phyloP scores from a whole-genome alignment of 2,329 filamentous ascomycete species.

The Neurospora crassa region DNA sequence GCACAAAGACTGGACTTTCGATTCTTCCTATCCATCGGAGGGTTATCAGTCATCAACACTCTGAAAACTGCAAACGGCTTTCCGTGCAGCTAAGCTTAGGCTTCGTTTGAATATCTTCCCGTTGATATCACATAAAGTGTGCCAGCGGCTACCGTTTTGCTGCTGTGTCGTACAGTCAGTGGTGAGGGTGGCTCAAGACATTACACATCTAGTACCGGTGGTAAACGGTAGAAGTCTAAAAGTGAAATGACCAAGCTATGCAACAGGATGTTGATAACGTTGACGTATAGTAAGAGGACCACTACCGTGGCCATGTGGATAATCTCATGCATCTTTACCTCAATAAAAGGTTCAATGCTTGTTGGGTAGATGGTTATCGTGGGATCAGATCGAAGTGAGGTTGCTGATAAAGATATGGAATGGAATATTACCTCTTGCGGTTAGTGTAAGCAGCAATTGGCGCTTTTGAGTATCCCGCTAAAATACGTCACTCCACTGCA shows the following conservation, averaged over 20 bases:
- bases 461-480: neutral
- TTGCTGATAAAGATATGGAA: neutral
- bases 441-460: neutral
- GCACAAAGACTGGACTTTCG: neutral
- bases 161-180: neutral
- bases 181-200: neutral
- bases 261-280: too few relatives aligned
- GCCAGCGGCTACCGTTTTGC: neutral
- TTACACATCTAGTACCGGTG: neutral
- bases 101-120: neutral
- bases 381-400: neutral
- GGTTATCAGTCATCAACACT: neutral
- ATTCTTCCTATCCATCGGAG: neutral
- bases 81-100: neutral
- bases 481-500: constrained; percentile 4
- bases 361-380: neutral
- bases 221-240: neutral
- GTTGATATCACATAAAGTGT: neutral
- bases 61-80: neutral
- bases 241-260: neutral
- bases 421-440: too few relatives aligned
- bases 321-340: too few relatives aligned
- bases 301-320: too few relatives aligned
- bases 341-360: too few relatives aligned
- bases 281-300: too few relatives aligned